Conservation (phyloP, 164 flowering plant species). For the Dillenia turbinata region DNA sequence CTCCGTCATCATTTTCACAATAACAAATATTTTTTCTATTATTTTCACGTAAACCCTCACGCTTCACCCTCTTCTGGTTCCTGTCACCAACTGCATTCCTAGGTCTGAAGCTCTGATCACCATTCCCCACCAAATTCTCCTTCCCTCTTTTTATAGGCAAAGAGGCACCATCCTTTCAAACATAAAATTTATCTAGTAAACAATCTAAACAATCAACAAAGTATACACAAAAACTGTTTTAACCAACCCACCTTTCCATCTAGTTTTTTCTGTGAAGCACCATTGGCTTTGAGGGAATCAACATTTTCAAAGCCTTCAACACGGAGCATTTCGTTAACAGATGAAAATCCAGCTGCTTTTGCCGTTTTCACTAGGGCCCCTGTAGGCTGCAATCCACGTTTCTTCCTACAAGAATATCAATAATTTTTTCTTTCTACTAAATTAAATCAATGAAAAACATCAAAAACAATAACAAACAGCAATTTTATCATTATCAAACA, state of each 20-base stretch:
- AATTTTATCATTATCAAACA: neutral
- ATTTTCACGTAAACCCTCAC: no score
- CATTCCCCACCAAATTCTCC: slow-evolving; percentile 41
- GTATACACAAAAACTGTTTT: no score
- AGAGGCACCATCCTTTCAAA: no score
- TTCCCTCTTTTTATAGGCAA: no score
- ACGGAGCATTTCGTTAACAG: slow-evolving; percentile 65
- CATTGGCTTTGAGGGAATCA: neutral
- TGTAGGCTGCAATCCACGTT: slow-evolving; percentile 67
- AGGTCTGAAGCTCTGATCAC: slow-evolving; percentile 14
- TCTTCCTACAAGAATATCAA: slow-evolving; percentile 51
- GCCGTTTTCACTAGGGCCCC: slow-evolving; percentile 65
- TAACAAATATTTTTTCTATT: no score
- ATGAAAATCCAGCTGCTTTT: slow-evolving; percentile 69
- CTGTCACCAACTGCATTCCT: neutral
- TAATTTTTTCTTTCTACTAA: neutral
- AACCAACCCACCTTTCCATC: slow-evolving; percentile 24
- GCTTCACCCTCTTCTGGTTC: no score
- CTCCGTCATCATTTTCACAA: no score
- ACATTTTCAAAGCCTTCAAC: slow-evolving; percentile 27
- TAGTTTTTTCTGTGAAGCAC: slow-evolving; percentile 19
- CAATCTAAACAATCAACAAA: no score
- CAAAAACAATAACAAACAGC: neutral
- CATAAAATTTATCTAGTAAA: no score
- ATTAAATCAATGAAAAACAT: neutral